A percentile compares a stretch with the other conserved stretches of the same genome.
Conservation (phyloP, 208 protist species). For the Crithidia bombi region DNA sequence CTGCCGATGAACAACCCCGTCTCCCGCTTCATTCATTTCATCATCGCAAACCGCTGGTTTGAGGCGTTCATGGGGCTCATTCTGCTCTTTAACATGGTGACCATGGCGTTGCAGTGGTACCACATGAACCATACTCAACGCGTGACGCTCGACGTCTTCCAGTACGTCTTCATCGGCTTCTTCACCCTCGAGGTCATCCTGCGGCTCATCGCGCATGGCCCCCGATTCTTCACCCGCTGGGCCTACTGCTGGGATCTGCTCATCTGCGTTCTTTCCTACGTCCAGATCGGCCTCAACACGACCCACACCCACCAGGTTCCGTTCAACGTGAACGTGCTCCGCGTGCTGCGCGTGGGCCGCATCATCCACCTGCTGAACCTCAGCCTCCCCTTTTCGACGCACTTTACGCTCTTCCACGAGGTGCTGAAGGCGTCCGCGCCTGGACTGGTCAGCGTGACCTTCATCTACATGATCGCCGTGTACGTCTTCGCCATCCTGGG, state of each 20-base stretch:
- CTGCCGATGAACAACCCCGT: constrained; percentile 60
- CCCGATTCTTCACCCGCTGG: constrained; percentile 77
- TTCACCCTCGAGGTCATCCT: constrained; percentile 90
- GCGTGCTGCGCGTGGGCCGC: constrained; percentile 81
- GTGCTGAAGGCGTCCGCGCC: constrained; percentile 71
- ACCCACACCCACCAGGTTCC: constrained; percentile 56
- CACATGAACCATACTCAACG: constrained; percentile 55
- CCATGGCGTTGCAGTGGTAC: constrained; percentile 91
- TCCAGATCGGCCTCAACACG: constrained; percentile 83
- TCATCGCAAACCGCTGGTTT: constrained; percentile 60
- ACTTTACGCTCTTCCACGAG: constrained; percentile 68
- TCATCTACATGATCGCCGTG: constrained; percentile 83
- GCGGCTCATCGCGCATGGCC: constrained; percentile 74
- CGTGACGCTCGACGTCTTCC: constrained; percentile 54
- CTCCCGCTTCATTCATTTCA: constrained; percentile 61
- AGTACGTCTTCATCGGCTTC: constrained; percentile 87
- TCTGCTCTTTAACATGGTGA: constrained; percentile 80
- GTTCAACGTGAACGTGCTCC: constrained; percentile 91
- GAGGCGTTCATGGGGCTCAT: constrained; percentile 74
- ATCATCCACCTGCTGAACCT: constrained; percentile 67
- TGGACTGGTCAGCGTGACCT: constrained; percentile 75
- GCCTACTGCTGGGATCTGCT: constrained; percentile 90
- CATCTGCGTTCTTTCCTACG: constrained; percentile 69
- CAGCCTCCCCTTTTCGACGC: constrained; percentile 52
- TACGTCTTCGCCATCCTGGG: constrained; percentile 91